A percentile compares a stretch with the other conserved stretches of the same genome.
Conservation (phyloP, 2,329 filamentous ascomycete species). For the Paracorniculantispora psalliotae region DNA sequence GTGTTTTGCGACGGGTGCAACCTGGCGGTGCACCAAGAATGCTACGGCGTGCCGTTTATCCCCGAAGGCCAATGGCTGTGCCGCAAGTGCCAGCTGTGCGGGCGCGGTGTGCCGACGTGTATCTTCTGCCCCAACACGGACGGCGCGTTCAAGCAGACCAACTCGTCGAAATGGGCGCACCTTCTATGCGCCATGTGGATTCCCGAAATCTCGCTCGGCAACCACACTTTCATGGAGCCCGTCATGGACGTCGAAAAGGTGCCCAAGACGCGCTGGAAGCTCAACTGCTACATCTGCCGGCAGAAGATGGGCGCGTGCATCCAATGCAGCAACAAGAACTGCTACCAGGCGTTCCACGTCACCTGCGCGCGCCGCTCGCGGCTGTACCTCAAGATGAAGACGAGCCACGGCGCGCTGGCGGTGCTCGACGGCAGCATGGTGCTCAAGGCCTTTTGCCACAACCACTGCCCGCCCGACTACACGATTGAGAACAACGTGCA, state of each 20-base stretch:
- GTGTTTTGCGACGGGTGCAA: constrained; percentile 99
- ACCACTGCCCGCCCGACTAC: constrained; percentile 88
- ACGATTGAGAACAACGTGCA: constrained; percentile 79
- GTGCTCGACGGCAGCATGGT: constrained; percentile 74
- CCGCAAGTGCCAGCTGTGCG: constrained; percentile 92
- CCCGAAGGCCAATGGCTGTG: constrained; percentile 98
- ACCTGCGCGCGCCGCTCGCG: constrained; percentile 87
- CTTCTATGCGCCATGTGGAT: constrained; percentile 98
- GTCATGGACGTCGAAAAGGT: constrained; percentile 98
- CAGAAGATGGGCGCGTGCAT: constrained; percentile 98
- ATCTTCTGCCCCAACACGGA: constrained; percentile 98
- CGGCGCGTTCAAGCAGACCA: constrained; percentile 97
- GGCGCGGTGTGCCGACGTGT: constrained; percentile 86
- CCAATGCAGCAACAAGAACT: constrained; percentile 95
- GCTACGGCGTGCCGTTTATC: constrained; percentile 97
- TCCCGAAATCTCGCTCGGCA: constrained; percentile 90
- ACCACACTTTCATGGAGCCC: constrained; percentile 96
- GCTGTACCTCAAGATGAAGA: constrained; percentile 95
- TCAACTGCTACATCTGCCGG: constrained; percentile 93
- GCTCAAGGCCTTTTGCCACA: constrained; percentile 93
- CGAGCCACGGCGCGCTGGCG: constrained; percentile 71
- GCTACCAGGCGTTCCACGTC: constrained; percentile 95
- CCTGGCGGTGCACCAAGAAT: constrained; percentile 95
- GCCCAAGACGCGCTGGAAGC: constrained; percentile 86
- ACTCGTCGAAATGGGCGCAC: constrained; percentile 93